Base-by-base conservation (phyloP, 202 grass and related monocot genomes). In the Alloteropsis angusta region DNA sequence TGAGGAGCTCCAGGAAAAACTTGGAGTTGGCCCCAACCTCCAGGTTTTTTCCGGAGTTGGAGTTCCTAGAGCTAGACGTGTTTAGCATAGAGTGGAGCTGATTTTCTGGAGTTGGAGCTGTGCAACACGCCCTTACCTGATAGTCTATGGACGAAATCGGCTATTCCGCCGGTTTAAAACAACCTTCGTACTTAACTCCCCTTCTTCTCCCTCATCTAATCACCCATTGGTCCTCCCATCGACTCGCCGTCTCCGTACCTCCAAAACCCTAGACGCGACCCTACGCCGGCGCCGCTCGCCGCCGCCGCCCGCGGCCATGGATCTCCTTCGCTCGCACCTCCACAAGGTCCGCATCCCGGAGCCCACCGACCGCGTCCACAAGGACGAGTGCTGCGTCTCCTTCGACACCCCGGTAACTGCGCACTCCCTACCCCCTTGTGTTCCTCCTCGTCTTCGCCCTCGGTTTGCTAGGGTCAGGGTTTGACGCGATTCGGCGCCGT, bases 321-420 rank as follows among this genome's bases (percentile, higher is more conserved):
- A 99, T 73, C 82, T 99, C 68, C 86, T 99, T 36, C 92, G 96
- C 18, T 75, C 88, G 39, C 88, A 91, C 80, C 96, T 99, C 61
- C 65, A 84, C 65, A 96, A 88, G 82, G 96, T 99, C 70, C 87
- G 96, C 82, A 99, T 99, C 82, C 96, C 96, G 21, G 96, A 96
- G 76, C 90, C 92, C 53, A 90, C 90, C 36, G 90, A 90, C 83
- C 90, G 92, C 69, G 91, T 99, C 84, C 92, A 99, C 84, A 99
- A 96, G 92, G 86, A 88, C 26, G 96, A 99, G 85, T 99, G 96
- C 76, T 99, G 96, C 86, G 42, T 96, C 90, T 96, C 96, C 58
- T 99, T 93, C 83, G 92, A 91, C 76, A 89, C 92, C 12, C 88
- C 96, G 65, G 92, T 96, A 91, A 78, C 41, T 59, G 15, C 23